Conservation (phyloP, 805 yeast species). For the Hemisphaericaspora nanyangensis region DNA sequence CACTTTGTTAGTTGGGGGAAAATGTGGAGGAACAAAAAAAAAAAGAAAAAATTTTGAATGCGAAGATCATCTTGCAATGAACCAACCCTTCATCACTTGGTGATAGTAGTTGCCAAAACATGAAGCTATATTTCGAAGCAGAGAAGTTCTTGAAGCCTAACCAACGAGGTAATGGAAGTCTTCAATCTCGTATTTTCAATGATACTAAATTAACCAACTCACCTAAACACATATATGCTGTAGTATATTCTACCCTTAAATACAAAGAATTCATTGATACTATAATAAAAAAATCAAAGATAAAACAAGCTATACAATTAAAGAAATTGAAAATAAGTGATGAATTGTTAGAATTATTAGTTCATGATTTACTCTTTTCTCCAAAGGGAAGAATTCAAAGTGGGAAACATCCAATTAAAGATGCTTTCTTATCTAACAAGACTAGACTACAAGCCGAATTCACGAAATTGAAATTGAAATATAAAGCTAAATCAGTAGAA, state of each 20-base stretch:
- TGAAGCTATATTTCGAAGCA: constrained; percentile 44
- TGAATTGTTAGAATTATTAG: constrained; percentile 57
- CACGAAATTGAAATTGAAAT: constrained; percentile 69
- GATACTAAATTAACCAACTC: constrained; percentile 37
- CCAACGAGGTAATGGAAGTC: constrained; percentile 20
- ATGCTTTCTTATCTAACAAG: constrained; percentile 71
- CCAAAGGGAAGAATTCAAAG: constrained; percentile 79
- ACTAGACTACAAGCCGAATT: constrained; percentile 81
- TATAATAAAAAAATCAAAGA: constrained; percentile 62
- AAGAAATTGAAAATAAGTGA: constrained; percentile 43
- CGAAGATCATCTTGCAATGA: too few species aligned
- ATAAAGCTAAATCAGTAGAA: constrained; percentile 55
- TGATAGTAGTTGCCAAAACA: too few species aligned
- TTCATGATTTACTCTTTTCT: constrained; percentile 77
- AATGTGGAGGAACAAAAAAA: too few species aligned
- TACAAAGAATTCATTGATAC: constrained; percentile 61
- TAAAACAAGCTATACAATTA: constrained; percentile 52
- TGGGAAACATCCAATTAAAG: constrained; percentile 85
- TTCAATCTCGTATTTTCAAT: constrained; percentile 37
- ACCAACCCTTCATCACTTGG: too few species aligned
- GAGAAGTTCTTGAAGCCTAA: constrained; percentile 30
- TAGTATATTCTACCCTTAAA: constrained; percentile 73
- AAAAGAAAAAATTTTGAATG: too few species aligned
- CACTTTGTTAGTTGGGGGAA: too few species aligned
- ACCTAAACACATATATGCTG: constrained; percentile 84